These are phyloP conservation scores for Cynanchum wilfordii DNA, from an alignment of 257 asterid species.

Conservation along the genomic window DNA sequence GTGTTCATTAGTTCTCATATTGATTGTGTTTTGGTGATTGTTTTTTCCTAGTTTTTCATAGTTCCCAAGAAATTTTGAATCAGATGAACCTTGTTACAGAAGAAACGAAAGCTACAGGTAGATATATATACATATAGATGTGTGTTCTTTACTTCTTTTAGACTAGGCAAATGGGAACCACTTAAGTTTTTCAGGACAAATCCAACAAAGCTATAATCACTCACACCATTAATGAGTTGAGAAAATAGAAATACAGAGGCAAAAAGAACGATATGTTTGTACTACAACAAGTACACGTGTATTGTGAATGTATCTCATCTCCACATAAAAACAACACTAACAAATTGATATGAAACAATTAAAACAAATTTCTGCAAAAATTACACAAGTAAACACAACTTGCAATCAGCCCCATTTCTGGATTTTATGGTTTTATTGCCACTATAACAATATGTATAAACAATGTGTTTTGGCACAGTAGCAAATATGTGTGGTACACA, in stretches of 20 bases:
- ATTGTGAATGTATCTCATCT: neutral
- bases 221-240: neutral
- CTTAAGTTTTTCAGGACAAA: neutral
- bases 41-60: conserved; percentile 20
- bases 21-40: conserved; percentile 32
- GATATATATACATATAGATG: neutral
- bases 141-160: neutral
- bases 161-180: neutral
- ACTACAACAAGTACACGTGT: neutral
- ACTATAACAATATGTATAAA: conserved; percentile 29
- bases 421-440: conserved; percentile 15
- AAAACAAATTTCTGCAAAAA: conserved; percentile 13
- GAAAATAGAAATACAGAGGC: neutral
- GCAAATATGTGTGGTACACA: conserved; percentile 4
- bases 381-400: conserved; percentile 6
- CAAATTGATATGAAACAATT: neutral
- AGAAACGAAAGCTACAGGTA: neutral
- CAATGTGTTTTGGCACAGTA: conserved; percentile 18
- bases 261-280: neutral
- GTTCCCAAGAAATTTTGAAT: conserved; percentile 28
- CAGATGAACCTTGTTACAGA: conserved; percentile 1
- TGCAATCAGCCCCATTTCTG: conserved; percentile 5
- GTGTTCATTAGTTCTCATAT: conserved; percentile 26
- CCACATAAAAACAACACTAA: conserved; percentile 1
- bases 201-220: neutral